phyloP scores from a whole-genome alignment of 495 filamentous ascomycete genomes.

The Aspergillus cavernicola region DNA sequence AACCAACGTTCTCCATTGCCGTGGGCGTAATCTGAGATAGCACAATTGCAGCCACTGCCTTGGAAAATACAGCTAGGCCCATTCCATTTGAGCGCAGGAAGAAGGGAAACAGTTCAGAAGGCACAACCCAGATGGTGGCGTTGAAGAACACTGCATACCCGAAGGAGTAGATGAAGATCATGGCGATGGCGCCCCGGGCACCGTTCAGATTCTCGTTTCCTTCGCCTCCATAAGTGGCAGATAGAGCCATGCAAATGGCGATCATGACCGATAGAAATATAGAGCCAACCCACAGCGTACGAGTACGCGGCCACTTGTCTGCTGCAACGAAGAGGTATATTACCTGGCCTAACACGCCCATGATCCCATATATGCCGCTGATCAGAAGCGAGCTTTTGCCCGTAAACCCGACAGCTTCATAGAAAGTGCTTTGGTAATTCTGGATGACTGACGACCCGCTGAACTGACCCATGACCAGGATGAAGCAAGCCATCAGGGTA shows the following conservation, averaged over 20 bases:
- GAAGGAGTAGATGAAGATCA: slow-evolving; percentile 22
- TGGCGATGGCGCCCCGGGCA: slow-evolving; percentile 18
- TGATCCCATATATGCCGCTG: slow-evolving; percentile 21
- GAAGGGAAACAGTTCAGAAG: slow-evolving; percentile 19
- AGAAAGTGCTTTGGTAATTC: slow-evolving; percentile 20
- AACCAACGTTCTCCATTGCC: slow-evolving; percentile 33
- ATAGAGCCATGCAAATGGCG: slow-evolving; percentile 20
- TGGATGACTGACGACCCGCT: slow-evolving; percentile 21
- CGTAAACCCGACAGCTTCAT: slow-evolving; percentile 17
- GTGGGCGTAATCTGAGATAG: slow-evolving; percentile 39
- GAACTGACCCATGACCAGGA: slow-evolving; percentile 20
- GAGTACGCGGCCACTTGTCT: slow-evolving; percentile 18
- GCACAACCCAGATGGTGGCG: slow-evolving; percentile 21
- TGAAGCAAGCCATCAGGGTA: slow-evolving; percentile 18
- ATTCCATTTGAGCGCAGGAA: slow-evolving; percentile 17
- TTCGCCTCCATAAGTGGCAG: slow-evolving; percentile 11
- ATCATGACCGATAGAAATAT: slow-evolving; percentile 19
- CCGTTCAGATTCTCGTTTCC: slow-evolving; percentile 8
- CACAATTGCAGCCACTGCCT: slow-evolving; percentile 22
- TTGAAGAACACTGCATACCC: slow-evolving; percentile 30
- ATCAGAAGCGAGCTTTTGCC: slow-evolving; percentile 20
- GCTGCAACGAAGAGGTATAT: slow-evolving; percentile 20
- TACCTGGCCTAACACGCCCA: slow-evolving; percentile 19
- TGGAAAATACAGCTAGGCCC: slow-evolving; percentile 19
- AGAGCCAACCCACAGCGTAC: slow-evolving; percentile 19